These are phyloP conservation scores for Vigna hirtella DNA, from an alignment of 306 rosid species.

Conservation along the genomic window DNA sequence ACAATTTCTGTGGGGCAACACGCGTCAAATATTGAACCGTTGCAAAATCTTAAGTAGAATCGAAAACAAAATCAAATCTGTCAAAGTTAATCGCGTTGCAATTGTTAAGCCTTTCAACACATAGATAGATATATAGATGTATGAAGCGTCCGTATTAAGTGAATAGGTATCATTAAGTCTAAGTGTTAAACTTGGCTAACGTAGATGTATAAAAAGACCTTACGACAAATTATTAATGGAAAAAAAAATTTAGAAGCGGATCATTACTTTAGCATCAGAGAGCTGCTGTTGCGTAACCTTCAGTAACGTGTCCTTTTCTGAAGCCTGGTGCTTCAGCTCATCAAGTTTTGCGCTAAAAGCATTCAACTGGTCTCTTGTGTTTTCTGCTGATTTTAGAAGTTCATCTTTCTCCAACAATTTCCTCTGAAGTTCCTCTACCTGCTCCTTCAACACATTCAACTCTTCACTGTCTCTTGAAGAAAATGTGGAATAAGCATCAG, in stretches of 20 bases:
- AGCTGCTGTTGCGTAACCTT: conserved; percentile 72
- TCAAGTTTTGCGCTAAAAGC: conserved; percentile 62
- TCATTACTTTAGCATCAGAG: conserved; percentile 81
- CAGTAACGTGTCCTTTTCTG: conserved; percentile 75
- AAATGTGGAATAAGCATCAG: conserved; percentile 60
- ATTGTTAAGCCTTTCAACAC: conserved; percentile 4
- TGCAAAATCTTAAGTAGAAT: neutral
- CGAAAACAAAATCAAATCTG: conserved; percentile 20
- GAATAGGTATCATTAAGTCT: neutral
- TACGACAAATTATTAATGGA: conserved; percentile 24
- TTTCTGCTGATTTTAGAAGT: conserved; percentile 73
- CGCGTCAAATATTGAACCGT: too few species aligned
- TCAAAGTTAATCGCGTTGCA: neutral
- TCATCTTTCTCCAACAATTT: conserved; percentile 80
- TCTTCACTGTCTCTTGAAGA: conserved; percentile 83
- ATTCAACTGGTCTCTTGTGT: conserved; percentile 64
- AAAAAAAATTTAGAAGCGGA: neutral
- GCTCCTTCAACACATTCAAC: conserved; percentile 65
- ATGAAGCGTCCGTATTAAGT: conserved; percentile 15
- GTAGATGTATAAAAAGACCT: conserved; percentile 3
- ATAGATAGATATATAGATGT: neutral
- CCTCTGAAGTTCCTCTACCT: conserved; percentile 77
- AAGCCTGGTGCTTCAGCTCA: conserved; percentile 65
- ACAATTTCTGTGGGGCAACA: neutral
- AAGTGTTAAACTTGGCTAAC: conserved; percentile 14